phyloP scores from a whole-genome alignment of 176 grass and related monocot species.

The Rhynchospora breviuscula region DNA sequence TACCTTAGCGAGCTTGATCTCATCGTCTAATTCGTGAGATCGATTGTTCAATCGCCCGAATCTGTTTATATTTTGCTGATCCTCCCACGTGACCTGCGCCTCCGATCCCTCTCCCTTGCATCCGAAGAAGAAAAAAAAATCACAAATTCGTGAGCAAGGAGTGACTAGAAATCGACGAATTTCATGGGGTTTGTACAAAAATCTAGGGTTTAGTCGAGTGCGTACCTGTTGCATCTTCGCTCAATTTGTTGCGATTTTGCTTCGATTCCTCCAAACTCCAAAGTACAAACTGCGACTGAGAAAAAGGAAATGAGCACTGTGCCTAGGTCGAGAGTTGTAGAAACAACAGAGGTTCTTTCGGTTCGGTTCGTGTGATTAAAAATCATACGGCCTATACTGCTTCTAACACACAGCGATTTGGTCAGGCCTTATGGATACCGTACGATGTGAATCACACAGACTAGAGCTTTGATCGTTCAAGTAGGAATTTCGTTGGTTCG shows the following conservation, averaged over 20 bases:
- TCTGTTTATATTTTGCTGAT: constrained; percentile 97
- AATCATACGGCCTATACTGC: too few relatives aligned
- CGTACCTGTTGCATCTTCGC: constrained; percentile 19
- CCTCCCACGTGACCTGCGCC: constrained; percentile 96
- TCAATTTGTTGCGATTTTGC: neutral
- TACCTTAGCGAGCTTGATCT: constrained; percentile 96
- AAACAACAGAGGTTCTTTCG: too few relatives aligned
- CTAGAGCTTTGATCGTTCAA: too few relatives aligned
- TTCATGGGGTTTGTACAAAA: neutral
- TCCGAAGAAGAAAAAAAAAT: neutral
- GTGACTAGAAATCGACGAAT: neutral
- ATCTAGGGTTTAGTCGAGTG: neutral
- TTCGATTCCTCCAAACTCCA: too few relatives aligned
- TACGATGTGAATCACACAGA: neutral
- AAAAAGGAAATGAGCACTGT: neutral
- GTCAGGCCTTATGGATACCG: too few relatives aligned
- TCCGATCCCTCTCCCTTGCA: constrained; percentile 77
- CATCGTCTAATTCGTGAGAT: constrained; percentile 76
- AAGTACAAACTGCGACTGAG: neutral
- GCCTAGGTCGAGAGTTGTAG: neutral
- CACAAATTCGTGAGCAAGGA: neutral
- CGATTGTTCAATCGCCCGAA: constrained; percentile 97
- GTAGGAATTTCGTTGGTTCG: too few relatives aligned
- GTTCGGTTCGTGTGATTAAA: too few relatives aligned
- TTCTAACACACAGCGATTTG: too few relatives aligned